These are phyloP conservation scores for Harringtonia aguacate DNA, from an alignment of 2,329 filamentous ascomycete genomes.

Conservation along the genomic window DNA sequence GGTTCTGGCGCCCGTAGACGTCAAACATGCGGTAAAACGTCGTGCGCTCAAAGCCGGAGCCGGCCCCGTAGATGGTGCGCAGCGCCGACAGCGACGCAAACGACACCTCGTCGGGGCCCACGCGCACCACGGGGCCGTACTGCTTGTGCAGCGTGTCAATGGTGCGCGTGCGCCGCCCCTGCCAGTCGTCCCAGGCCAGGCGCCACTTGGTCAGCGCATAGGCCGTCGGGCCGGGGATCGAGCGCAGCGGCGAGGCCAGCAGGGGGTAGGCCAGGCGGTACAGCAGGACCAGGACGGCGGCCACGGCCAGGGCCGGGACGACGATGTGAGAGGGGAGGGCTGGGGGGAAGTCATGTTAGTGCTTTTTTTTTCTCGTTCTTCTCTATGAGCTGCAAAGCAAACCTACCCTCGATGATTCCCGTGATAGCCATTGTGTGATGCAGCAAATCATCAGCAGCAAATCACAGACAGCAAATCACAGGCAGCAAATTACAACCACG, in stretches of 20 bases:
- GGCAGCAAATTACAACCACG: no score
- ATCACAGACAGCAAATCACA: no score
- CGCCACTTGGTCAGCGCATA: slow-evolving; percentile 33
- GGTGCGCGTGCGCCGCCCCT: slow-evolving; percentile 27
- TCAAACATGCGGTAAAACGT: slow-evolving; percentile 46
- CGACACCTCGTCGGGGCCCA: slow-evolving; percentile 34
- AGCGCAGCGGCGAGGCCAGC: slow-evolving; percentile 2
- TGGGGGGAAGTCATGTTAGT: no score
- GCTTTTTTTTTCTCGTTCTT: no score
- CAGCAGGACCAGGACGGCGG: background rate
- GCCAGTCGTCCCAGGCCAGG: slow-evolving; percentile 31
- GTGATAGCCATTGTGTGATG: no score
- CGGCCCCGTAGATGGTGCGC: slow-evolving; percentile 42
- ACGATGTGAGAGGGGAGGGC: no score
- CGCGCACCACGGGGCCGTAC: slow-evolving; percentile 35
- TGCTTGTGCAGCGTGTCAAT: slow-evolving; percentile 30
- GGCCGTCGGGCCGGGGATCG: slow-evolving; percentile 24
- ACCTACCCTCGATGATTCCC: no score
- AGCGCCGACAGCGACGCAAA: slow-evolving; percentile 31
- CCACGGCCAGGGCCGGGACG: background rate
- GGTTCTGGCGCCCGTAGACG: slow-evolving; percentile 36
- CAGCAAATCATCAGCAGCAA: no score
- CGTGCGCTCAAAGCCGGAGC: slow-evolving; percentile 37
- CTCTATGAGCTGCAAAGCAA: no score
- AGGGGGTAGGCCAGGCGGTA: slow-evolving; percentile 2